phyloP scores from a whole-genome alignment of 805 yeast genomes.

The Candida coleopterorum region DNA sequence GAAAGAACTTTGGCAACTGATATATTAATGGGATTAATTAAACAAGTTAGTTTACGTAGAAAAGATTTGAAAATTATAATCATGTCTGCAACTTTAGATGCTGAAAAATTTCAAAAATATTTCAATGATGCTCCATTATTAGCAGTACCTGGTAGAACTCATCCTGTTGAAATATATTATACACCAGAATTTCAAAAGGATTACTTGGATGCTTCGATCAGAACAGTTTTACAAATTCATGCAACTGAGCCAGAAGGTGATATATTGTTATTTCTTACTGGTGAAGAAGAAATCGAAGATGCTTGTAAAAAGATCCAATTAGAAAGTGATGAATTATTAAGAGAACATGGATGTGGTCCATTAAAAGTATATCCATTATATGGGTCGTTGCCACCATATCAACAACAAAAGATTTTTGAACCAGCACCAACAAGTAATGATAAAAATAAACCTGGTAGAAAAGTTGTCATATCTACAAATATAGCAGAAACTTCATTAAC shows the following conservation, averaged over 20 bases:
- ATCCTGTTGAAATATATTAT: conserved; percentile 93
- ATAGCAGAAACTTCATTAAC: conserved; percentile 98
- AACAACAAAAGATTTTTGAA: conserved; percentile 90
- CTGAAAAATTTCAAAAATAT: conserved; percentile 88
- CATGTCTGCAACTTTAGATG: conserved; percentile 98
- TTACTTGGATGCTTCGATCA: conserved; percentile 88
- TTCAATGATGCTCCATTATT: conserved; percentile 88
- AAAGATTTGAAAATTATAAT: conserved; percentile 86
- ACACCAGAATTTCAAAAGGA: conserved; percentile 97
- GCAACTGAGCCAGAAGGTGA: conserved; percentile 96
- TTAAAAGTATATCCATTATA: conserved; percentile 85
- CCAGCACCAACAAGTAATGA: conserved; percentile 76
- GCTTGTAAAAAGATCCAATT: conserved; percentile 84
- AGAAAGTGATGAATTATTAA: conserved; percentile 82
- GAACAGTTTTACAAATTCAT: conserved; percentile 94
- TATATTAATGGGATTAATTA: conserved; percentile 90
- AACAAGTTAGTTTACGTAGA: conserved; percentile 74
- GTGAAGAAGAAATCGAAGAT: conserved; percentile 98
- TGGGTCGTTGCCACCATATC: conserved; percentile 94
- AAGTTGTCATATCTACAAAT: conserved; percentile 86
- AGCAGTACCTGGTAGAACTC: conserved; percentile 98
- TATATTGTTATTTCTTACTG: conserved; percentile 79
- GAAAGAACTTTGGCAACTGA: conserved; percentile 96
- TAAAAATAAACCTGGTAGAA: conserved; percentile 85
- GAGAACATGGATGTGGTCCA: conserved; percentile 92